phyloP scores from a whole-genome alignment of 495 filamentous ascomycete genomes.

The Bacidia rubella region DNA sequence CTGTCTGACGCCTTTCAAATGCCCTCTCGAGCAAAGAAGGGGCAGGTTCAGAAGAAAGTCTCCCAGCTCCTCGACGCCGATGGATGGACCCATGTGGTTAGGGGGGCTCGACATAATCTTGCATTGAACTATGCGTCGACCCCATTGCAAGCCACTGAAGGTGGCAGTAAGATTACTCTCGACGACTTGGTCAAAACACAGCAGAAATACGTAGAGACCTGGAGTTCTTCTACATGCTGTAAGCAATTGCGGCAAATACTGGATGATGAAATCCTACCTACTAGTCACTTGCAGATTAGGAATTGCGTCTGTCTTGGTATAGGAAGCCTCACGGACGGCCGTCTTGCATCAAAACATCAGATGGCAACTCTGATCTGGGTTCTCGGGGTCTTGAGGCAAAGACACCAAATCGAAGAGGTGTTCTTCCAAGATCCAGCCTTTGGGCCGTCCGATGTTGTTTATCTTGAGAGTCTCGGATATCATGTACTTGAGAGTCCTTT shows the following conservation, averaged over 20 bases:
- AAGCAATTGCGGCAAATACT: background rate
- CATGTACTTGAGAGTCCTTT: conserved; percentile 41
- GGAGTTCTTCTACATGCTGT: conserved; percentile 8
- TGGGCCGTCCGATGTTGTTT: conserved; percentile 43
- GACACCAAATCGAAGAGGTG: conserved; percentile 12
- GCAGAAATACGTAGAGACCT: conserved; percentile 1
- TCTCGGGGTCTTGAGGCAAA: conserved; percentile 26
- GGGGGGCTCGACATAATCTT: conserved; percentile 14
- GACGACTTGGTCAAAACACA: too few relatives aligned
- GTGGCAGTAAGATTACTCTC: too few relatives aligned
- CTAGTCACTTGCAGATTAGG: conserved; percentile 1
- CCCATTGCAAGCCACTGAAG: too few relatives aligned
- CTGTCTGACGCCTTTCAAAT: too few relatives aligned
- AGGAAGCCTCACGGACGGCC: conserved; percentile 32
- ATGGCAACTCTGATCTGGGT: conserved; percentile 47
- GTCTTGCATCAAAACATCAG: conserved; percentile 34
- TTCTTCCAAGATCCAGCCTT: conserved; percentile 62
- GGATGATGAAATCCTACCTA: background rate
- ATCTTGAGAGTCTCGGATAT: conserved; percentile 40
- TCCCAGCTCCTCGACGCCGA: conserved; percentile 33
- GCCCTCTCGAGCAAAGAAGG: too few relatives aligned
- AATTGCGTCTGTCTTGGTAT: conserved; percentile 40
- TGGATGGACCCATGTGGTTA: conserved; percentile 45
- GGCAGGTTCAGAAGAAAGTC: conserved; percentile 30
- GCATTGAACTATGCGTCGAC: background rate